Evolutionary conservation across 2,329 filamentous ascomycete species (phyloP).

Genomic region (Fusarium sp.): DNA sequence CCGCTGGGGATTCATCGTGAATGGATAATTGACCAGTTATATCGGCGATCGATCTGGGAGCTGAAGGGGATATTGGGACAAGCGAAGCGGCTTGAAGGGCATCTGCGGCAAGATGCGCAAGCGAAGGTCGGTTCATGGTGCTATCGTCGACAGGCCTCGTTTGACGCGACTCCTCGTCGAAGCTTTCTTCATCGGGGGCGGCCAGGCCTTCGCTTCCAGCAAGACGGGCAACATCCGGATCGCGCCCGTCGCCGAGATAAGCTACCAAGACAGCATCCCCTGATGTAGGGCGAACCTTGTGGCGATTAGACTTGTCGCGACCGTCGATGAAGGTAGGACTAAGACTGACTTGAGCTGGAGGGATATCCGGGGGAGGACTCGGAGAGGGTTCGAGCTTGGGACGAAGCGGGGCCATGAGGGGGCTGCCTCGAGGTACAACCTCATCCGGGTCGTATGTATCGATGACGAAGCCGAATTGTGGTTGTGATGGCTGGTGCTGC

Average conservation of each 20-base stretch:
- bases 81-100: constrained; percentile 44
- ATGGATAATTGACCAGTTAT: constrained; percentile 49
- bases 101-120: constrained; percentile 48
- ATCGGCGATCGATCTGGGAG: constrained; percentile 39
- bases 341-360: constrained; percentile 49
- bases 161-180: constrained; percentile 32
- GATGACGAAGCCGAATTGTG: constrained; percentile 39
- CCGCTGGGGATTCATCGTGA: constrained; percentile 44
- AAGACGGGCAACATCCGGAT: constrained; percentile 70
- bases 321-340: constrained; percentile 43
- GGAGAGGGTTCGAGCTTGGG: constrained; percentile 47
- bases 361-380: constrained; percentile 51
- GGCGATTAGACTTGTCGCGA: constrained; percentile 63
- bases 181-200: constrained; percentile 49
- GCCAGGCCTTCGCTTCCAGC: constrained; percentile 66
- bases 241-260: constrained; percentile 71
- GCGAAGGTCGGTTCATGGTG: constrained; percentile 35
- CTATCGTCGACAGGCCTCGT: constrained; percentile 21
- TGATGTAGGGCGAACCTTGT: constrained; percentile 65
- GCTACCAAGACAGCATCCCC: constrained; percentile 75
- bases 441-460: constrained; percentile 59
- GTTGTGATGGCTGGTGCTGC: constrained; percentile 44
- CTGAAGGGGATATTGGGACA: constrained; percentile 16
- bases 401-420: constrained; percentile 50
- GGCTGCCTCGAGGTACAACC: constrained; percentile 53